Conservation (phyloP, 345 rosid genomes). For the Pugionium cornutum region DNA sequence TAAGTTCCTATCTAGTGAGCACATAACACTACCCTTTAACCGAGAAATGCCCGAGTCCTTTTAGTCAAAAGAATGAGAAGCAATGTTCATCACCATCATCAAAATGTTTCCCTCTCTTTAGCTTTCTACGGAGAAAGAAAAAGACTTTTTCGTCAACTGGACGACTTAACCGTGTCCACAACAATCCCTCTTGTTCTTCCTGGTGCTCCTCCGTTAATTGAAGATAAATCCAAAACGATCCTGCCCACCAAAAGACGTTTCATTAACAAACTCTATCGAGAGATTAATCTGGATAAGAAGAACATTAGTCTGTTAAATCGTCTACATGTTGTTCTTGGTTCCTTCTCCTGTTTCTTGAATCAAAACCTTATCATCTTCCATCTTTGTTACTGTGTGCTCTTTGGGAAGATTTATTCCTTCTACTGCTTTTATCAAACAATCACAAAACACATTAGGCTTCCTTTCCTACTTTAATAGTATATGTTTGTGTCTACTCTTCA, state of each 20-base stretch:
- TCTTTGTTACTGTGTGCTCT: slow-evolving; percentile 56
- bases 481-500: slow-evolving; percentile 10
- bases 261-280: background rate
- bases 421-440: slow-evolving; percentile 50
- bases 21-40: slow-evolving; percentile 30
- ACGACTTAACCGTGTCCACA: slow-evolving; percentile 46
- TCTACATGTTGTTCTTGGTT: slow-evolving; percentile 58
- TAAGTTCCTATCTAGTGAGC: slow-evolving; percentile 36
- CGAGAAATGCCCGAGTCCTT: background rate
- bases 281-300: background rate
- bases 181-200: slow-evolving; percentile 85
- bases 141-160: slow-evolving; percentile 32
- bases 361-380: slow-evolving; percentile 53
- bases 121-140: slow-evolving; percentile 2
- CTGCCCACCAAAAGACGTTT: slow-evolving; percentile 44
- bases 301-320: slow-evolving; percentile 1
- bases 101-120: slow-evolving; percentile 20
- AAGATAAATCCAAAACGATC: slow-evolving; percentile 71
- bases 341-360: slow-evolving; percentile 51
- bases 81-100: slow-evolving; percentile 30
- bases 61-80: slow-evolving; percentile 17
- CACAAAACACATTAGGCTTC: slow-evolving; percentile 23
- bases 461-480: slow-evolving; percentile 11
- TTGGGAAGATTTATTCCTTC: slow-evolving; percentile 62
- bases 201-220: slow-evolving; percentile 82